phyloP scores from a whole-genome alignment of 345 rosid genomes.

The Ailanthus altissimus region DNA sequence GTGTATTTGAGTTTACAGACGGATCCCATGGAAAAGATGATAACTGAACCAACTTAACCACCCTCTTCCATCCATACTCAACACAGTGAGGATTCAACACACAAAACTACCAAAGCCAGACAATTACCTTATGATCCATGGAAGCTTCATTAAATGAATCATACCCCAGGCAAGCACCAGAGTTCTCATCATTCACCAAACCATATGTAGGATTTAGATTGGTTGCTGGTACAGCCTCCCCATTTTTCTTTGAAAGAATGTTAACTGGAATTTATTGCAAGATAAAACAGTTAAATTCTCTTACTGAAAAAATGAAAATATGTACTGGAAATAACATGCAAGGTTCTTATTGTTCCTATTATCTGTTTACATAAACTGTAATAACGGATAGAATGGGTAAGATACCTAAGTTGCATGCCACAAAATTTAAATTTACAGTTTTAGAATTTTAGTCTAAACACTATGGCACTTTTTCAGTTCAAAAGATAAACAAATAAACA shows the following conservation, averaged over 20 bases:
- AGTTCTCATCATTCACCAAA: slow-evolving; percentile 26
- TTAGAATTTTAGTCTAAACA: background rate
- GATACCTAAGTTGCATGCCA: background rate
- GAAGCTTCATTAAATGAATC: slow-evolving; percentile 33
- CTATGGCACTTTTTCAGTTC: background rate
- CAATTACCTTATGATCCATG: slow-evolving; percentile 44
- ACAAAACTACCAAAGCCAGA: background rate
- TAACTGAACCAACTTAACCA: background rate
- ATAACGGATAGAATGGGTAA: background rate
- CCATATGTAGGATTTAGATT: slow-evolving; percentile 30
- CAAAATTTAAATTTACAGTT: background rate
- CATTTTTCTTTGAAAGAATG: slow-evolving; percentile 42
- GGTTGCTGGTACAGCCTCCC: slow-evolving; percentile 33
- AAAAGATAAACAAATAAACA: background rate
- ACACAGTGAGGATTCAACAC: background rate
- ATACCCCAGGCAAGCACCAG: slow-evolving; percentile 33
- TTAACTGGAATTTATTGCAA: slow-evolving; percentile 32
- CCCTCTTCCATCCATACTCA: background rate
- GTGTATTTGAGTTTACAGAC: background rate
- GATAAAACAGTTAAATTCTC: slow-evolving; percentile 2
- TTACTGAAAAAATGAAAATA: background rate
- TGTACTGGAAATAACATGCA: background rate
- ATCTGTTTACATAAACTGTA: background rate
- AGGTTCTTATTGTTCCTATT: background rate
- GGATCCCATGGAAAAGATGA: background rate